Conservation (phyloP, 2,329 filamentous ascomycete species). For the Sporothrix schenckii region DNA sequence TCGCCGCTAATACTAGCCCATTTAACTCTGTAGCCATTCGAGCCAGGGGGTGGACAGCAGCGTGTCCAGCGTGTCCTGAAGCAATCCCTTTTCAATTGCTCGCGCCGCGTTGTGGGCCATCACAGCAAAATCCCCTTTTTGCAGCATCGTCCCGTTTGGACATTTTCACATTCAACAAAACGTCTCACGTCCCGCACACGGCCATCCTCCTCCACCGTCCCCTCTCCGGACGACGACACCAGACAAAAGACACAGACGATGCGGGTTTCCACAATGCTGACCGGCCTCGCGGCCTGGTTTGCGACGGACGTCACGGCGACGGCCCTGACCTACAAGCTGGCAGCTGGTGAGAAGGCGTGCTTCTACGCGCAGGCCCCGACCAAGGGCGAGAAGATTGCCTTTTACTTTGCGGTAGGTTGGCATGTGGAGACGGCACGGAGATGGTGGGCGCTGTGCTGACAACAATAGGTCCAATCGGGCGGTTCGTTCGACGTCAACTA, state of each 20-base stretch:
- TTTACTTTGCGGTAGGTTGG: slow-evolving; percentile 88
- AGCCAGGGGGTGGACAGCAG: slow-evolving; percentile 19
- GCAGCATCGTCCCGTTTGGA: neutral
- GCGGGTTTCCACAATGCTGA: slow-evolving; percentile 64
- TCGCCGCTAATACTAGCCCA: no score
- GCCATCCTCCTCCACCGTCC: neutral
- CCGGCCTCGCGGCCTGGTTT: slow-evolving; percentile 71
- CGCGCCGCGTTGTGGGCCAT: slow-evolving; percentile 26
- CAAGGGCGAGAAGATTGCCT: slow-evolving; percentile 85
- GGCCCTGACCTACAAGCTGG: slow-evolving; percentile 89
- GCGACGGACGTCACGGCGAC: slow-evolving; percentile 77
- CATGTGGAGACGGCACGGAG: no score
- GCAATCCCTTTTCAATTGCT: slow-evolving; percentile 30
- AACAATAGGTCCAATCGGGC: slow-evolving; percentile 84
- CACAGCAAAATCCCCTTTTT: slow-evolving; percentile 15
- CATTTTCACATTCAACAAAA: slow-evolving; percentile 8
- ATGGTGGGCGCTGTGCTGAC: no score
- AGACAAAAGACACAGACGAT: slow-evolving; percentile 50
- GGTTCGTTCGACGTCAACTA: slow-evolving; percentile 98
- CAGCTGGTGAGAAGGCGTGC: slow-evolving; percentile 90
- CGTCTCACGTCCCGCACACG: neutral
- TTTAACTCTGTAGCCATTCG: neutral
- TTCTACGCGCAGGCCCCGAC: slow-evolving; percentile 84
- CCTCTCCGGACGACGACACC: neutral
- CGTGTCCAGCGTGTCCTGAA: slow-evolving; percentile 35